These are phyloP conservation scores for Cercospora zeae-maydis DNA, from an alignment of 2,329 filamentous ascomycete genomes.

Conservation along the genomic window DNA sequence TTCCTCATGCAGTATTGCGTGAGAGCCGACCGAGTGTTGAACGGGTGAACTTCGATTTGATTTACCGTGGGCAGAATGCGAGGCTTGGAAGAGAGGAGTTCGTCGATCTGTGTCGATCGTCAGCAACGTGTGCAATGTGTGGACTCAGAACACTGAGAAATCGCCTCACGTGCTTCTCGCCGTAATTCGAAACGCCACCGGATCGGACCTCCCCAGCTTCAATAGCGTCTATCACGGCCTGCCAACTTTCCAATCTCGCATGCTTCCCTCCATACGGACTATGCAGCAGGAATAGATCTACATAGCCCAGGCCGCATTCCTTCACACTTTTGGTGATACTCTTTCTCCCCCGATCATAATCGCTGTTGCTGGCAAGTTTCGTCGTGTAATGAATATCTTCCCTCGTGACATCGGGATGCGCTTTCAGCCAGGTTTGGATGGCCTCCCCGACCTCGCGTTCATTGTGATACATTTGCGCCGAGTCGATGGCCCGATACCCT, in stretches of 20 bases:
- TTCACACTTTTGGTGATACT: conserved; percentile 65
- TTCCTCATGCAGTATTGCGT: conserved; percentile 63
- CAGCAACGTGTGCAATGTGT: too few species aligned
- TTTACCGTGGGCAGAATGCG: conserved; percentile 66
- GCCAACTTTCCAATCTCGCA: conserved; percentile 69
- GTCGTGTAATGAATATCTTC: conserved; percentile 76
- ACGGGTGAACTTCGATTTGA: conserved; percentile 78
- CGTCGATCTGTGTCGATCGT: conserved; percentile 54
- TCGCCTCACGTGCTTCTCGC: conserved; percentile 66
- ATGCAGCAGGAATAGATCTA: conserved; percentile 77
- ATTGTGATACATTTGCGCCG: conserved; percentile 66
- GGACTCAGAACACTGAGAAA: background rate
- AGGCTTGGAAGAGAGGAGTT: conserved; percentile 62
- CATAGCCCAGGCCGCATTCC: conserved; percentile 65
- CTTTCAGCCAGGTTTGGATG: conserved; percentile 43
- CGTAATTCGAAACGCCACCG: conserved; percentile 76
- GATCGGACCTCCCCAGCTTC: conserved; percentile 65
- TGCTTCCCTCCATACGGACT: conserved; percentile 71
- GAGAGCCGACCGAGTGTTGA: conserved; percentile 70
- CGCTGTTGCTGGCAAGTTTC: conserved; percentile 66
- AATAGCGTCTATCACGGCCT: conserved; percentile 72
- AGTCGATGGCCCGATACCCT: conserved; percentile 54
- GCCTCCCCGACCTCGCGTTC: conserved; percentile 66
- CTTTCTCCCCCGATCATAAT: conserved; percentile 63
- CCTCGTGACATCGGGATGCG: conserved; percentile 49